These are phyloP conservation scores for Cylindrodendrum hubeiense DNA, from an alignment of 2,329 filamentous ascomycete species.

Conservation along the genomic window DNA sequence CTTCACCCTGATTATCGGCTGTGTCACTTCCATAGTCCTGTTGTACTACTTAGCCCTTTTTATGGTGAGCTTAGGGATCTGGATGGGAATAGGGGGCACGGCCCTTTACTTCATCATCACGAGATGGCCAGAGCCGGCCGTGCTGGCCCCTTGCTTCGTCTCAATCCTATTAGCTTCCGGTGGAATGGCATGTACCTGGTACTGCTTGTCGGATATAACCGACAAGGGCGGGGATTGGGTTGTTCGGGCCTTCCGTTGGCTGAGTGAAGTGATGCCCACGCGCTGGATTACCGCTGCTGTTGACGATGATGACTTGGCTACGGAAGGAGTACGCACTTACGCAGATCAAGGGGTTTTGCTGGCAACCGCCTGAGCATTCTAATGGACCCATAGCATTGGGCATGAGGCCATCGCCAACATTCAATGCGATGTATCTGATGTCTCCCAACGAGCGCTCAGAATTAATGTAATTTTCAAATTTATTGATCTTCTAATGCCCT, in stretches of 20 bases:
- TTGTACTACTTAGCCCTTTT: background rate
- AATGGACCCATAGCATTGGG: no score
- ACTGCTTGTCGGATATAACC: slow-evolving; percentile 26
- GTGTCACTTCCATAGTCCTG: background rate
- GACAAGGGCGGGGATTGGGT: background rate
- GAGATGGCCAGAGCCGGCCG: slow-evolving; percentile 42
- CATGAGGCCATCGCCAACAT: background rate
- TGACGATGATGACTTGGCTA: slow-evolving; percentile 39
- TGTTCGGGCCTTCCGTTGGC: background rate
- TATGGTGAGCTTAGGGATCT: slow-evolving; percentile 33
- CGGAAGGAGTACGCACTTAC: slow-evolving; percentile 36
- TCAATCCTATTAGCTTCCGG: slow-evolving; percentile 24
- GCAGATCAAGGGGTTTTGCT: slow-evolving; percentile 6
- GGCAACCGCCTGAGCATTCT: background rate
- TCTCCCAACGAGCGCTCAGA: background rate
- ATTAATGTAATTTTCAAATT: no score
- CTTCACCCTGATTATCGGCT: slow-evolving; percentile 1
- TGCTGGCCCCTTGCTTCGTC: slow-evolving; percentile 43
- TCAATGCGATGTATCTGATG: background rate
- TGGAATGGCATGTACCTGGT: slow-evolving; percentile 23
- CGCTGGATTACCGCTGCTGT: slow-evolving; percentile 31
- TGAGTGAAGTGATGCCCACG: slow-evolving; percentile 14
- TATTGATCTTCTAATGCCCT: no score
- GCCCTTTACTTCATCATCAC: slow-evolving; percentile 46
- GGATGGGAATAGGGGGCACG: slow-evolving; percentile 29